Base-by-base conservation (phyloP, 306 rosid genomes). In the cucumber (Cucumis sativus) region DNA sequence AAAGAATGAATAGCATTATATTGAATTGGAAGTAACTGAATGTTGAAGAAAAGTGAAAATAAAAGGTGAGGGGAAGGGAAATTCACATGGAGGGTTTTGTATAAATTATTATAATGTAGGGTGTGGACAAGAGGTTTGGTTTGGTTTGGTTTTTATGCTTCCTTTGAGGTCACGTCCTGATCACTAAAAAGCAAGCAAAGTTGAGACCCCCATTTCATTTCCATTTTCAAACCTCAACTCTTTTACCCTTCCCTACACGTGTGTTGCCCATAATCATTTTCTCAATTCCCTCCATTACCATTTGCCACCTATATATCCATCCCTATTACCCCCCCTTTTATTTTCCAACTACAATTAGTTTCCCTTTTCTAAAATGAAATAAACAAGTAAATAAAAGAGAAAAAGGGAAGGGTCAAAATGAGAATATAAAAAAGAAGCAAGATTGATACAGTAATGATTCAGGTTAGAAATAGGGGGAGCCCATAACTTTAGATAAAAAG, bases 241-340 rank as follows among this genome's bases (percentile, higher is more conserved):
- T 68, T 68, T 41, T 12, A 68, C n/a, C 74, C 74, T 40, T 40
- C 30, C 74, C 23, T 47, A 69, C 75, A 69, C 75, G 75, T 69
- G 57, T 45, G 57, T 13, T 0, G 6, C 21, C n/a, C 6, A 2
- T 3, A 15, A 69, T 69, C 75, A 69, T 69, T 52, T 23, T 23
- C 1, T 23, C 25, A 23, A 23, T 23, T 23, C 25, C 25, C 25
- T 1, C 25, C 25, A 23, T 23, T 23, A 23, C 25, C 25, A 23
- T 23, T 23, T 23, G 25, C 25, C 25, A 23, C 25, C 25, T 23
- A 23, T 1, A 23, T n/a, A n/a, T n/a, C n/a, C n/a, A n/a, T n/a
- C n/a, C n/a, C n/a, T n/a, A n/a, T n/a, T n/a, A n/a, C n/a, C n/a
- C n/a, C n/a, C n/a, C n/a, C n/a, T n/a, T n/a, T n/a, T n/a, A n/a